These are phyloP conservation scores for Coniophora puteana DNA, from an alignment of 1,284 basidiomycete species.

Conservation along the genomic window DNA sequence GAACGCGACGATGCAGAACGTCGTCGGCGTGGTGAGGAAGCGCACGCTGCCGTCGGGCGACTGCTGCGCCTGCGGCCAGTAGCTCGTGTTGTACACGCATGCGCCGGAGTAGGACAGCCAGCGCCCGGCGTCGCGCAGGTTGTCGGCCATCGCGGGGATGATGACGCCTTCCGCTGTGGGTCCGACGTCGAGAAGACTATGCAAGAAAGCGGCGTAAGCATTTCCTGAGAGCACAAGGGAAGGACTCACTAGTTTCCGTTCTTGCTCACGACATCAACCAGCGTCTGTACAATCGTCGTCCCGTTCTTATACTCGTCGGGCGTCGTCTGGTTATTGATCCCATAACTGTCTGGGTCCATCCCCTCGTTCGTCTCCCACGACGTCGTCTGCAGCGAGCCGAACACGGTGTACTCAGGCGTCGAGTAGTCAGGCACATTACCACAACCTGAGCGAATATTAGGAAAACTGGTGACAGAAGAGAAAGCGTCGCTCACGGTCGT, in stretches of 20 bases:
- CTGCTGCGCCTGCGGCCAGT: slow-evolving; percentile 40
- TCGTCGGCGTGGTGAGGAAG: slow-evolving; percentile 45
- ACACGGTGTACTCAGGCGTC: slow-evolving; percentile 55
- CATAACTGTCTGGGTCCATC: slow-evolving; percentile 45
- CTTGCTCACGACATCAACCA: slow-evolving; percentile 55
- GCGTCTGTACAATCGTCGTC: slow-evolving; percentile 42
- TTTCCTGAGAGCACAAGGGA: not conserved
- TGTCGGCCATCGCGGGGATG: slow-evolving; percentile 40
- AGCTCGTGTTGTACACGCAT: slow-evolving; percentile 50
- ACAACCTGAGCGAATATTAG: slow-evolving; percentile 27
- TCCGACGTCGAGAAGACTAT: slow-evolving; percentile 49
- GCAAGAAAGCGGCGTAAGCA: not conserved
- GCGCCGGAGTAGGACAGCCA: slow-evolving; percentile 49
- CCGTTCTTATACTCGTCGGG: slow-evolving; percentile 46
- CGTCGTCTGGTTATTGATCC: slow-evolving; percentile 39
- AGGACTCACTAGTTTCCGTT: slow-evolving; percentile 48
- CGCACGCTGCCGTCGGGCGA: slow-evolving; percentile 36
- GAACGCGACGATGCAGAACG: slow-evolving; percentile 52
- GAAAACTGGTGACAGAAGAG: not conserved
- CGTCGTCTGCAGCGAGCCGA: slow-evolving; percentile 43
- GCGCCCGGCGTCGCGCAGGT: slow-evolving; percentile 43
- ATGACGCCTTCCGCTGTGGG: slow-evolving; percentile 53
- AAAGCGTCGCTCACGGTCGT: slow-evolving; percentile 39
- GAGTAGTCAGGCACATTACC: slow-evolving; percentile 47
- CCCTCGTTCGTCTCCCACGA: slow-evolving; percentile 59